Base-by-base conservation (phyloP, 2,329 filamentous ascomycete genomes). In the Chrysoporthe deuterocubensis region DNA sequence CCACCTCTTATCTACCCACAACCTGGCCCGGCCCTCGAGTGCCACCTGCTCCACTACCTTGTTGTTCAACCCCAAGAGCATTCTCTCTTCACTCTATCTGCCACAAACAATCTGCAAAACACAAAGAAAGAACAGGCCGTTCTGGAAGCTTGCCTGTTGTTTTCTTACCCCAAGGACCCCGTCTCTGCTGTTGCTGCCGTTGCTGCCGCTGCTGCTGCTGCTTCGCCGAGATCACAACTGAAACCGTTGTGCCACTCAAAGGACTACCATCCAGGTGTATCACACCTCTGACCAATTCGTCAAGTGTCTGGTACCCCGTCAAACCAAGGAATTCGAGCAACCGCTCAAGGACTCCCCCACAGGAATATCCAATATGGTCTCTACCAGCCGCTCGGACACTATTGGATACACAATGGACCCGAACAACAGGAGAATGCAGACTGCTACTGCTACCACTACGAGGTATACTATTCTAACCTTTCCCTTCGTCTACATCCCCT, bases 371-470 rank as follows among this genome's bases (percentile, higher is more conserved):
- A 78, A 81, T 76, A 77, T 83, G 78, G 78, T 81, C 77, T 77
- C 82, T 77, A 75, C 82, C 74, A 81, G 79, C 76, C 78, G 81
- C 61, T 63, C 66, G 66, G 68, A 70, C 60, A 48, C 81, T 74
- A 87, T 85, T 76, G 81, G 81, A 79, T 86, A 81, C 75, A 81
- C 82, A 74, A 76, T 83, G 79, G 84, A 87, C 44, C 46, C 34
- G 18, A 63, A 54, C 76, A 82, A 87, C 80, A 84, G 87, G 78
- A 85, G 88, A 79, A 84, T 86, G 79, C 82, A 86, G 76, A 85
- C 84, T 75, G 83, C 87, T 76, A 82, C 84, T 81, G 59, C 59
- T 61, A 85, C 84, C 75, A 83, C 87, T 76, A 82, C 84, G 81
- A 89, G 86, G 86, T 89, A 89, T 81, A 80, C 81, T 81, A 77